Percentiles rank a stretch among this genome's conserved stretches.
Evolutionary conservation across 352 stramenopile species (phyloP).

Genomic region (Phytophthora sp.): DNA sequence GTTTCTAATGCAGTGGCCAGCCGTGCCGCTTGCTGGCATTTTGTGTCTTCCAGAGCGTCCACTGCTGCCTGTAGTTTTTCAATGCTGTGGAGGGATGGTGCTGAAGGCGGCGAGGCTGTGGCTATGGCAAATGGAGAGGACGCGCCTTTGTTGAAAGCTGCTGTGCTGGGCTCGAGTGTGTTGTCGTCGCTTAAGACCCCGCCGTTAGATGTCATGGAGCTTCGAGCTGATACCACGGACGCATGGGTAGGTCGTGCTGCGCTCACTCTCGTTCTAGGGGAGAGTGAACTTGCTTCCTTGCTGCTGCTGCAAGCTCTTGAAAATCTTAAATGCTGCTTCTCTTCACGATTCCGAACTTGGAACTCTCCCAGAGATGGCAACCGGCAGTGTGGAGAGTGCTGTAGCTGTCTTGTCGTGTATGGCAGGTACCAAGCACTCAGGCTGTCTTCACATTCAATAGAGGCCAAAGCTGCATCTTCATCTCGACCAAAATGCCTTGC

Average conservation of each 20-base stretch:
- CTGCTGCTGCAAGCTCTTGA: constrained; percentile 25
- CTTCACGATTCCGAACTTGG: constrained; percentile 45
- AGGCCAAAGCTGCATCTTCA: background rate
- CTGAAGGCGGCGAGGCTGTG: background rate
- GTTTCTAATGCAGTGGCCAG: constrained; percentile 48
- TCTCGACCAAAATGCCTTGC: constrained; percentile 5
- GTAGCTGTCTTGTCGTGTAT: constrained; percentile 67
- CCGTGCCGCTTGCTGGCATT: constrained; percentile 40
- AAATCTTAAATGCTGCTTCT: constrained; percentile 46
- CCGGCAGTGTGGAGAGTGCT: constrained; percentile 49
- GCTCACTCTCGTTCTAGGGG: constrained; percentile 9
- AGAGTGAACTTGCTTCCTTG: constrained; percentile 11
- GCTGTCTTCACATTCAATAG: constrained; percentile 2
- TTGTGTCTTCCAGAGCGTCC: constrained; percentile 51
- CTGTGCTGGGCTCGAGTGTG: background rate
- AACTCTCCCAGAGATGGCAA: constrained; percentile 60
- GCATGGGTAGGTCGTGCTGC: constrained; percentile 4
- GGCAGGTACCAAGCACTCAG: constrained; percentile 52
- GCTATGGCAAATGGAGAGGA: constrained; percentile 12
- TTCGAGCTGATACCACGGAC: constrained; percentile 14
- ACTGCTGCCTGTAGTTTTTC: constrained; percentile 61
- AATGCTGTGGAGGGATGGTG: constrained; percentile 47
- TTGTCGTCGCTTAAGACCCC: background rate
- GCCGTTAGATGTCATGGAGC: constrained; percentile 5
- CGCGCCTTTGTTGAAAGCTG: constrained; percentile 1